Evolutionary conservation across 805 yeast genomes (phyloP), one percentile per base, ranked within the genome.

Genomic region (Cyberlindnera misumaiensis): DNA sequence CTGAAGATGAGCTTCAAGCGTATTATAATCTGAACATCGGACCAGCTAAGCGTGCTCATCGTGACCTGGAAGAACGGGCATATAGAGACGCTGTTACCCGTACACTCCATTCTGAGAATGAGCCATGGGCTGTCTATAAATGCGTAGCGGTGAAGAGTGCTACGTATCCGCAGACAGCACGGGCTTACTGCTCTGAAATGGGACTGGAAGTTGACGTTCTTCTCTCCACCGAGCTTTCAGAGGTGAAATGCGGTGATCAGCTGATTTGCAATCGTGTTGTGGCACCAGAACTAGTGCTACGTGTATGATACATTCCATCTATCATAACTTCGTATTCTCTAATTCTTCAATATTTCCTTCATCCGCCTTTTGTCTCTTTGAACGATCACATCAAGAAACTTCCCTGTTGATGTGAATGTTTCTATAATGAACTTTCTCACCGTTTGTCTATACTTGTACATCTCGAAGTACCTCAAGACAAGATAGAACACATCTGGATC

Each of bases 371-470:
- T 59, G 39, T 73, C 76, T 35, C 68, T 61, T 51, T 63, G 68
- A 27, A 75, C 65, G 36, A 78, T 47, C 11, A 59, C 58, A 42
- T 78, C 85, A 54, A 82, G 59, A 32, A 77, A 63, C 25, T 64
- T 64, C 11, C 70, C 64, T 45, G 72, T 71, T 4, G 36, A 16
- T 38, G 75, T 72, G 46, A 84, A 75, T 38, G 83, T 61, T 31
- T 80, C 89, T 49, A 80, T 71, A 12, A 87, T 63, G 51, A 78
- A 81, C 45, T 75, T 68, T 28, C 95, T 63, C 14, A 75, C 76
- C 4, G 75, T 73, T 37, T 73, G 76, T 46, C 80, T 73, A 58
- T 76, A 83, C 34, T 69, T 71, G 66, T 61, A 87, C 55, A 58
- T 65, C 47, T 67, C 83, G 69, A 68, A 69, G 50, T 65, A 68